Evolutionary conservation across 495 filamentous ascomycete genomes (phyloP).

Genomic region (Penicillium canescens): DNA sequence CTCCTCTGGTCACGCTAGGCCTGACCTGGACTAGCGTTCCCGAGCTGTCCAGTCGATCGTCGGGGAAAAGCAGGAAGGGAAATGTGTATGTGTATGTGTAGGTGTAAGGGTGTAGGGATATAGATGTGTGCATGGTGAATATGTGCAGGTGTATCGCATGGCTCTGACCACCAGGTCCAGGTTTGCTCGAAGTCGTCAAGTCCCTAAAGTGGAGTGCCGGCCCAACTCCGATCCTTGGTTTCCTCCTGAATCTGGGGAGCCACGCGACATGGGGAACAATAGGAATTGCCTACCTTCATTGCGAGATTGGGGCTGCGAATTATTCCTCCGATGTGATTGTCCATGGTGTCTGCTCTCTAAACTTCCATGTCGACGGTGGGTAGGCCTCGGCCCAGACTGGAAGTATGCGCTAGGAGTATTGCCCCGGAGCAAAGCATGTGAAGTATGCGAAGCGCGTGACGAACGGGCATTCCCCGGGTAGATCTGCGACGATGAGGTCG

Average conservation of each 20-base stretch:
- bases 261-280: constrained; percentile 2
- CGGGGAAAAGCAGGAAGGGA: constrained; percentile 19
- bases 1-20: constrained; percentile 19
- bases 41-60: constrained; percentile 42
- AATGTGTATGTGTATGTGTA: constrained; percentile 4
- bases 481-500: constrained; percentile 17
- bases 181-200: too few species aligned
- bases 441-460: constrained; percentile 6
- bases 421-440: constrained; percentile 13
- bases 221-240: constrained; percentile 25
- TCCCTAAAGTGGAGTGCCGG: constrained; percentile 16
- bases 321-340: constrained; percentile 25
- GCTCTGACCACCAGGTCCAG: too few species aligned
- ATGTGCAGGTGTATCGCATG: too few species aligned
- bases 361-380: constrained; percentile 25
- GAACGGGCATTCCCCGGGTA: constrained; percentile 1
- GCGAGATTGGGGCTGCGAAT: constrained; percentile 28
- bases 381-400: constrained; percentile 15
- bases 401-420: constrained; percentile 21
- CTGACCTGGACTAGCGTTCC: constrained; percentile 35
- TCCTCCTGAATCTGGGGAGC: constrained; percentile 22
- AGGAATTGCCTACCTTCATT: constrained; percentile 29
- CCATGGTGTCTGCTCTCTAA: constrained; percentile 20
- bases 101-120: background rate
- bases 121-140: background rate